These are phyloP conservation scores for Colletotrichum sublineola DNA, from an alignment of 2,329 filamentous ascomycete species.

Conservation along the genomic window DNA sequence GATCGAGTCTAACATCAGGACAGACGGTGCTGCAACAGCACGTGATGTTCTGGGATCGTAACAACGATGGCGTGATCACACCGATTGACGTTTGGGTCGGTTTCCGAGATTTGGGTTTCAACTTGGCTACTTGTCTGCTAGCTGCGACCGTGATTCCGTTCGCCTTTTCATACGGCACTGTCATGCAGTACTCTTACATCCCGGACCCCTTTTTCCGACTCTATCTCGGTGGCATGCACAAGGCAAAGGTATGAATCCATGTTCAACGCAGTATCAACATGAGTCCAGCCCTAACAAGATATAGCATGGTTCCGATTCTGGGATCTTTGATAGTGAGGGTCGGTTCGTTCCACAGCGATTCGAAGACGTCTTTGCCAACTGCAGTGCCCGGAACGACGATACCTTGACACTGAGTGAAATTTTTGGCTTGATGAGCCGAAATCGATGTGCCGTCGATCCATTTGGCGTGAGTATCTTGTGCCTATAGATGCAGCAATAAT, in stretches of 20 bases:
- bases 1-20: too few species aligned
- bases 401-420: slow-evolving; percentile 53
- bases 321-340: slow-evolving; percentile 60
- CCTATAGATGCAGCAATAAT: background rate
- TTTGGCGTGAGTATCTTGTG: slow-evolving; percentile 53
- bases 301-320: slow-evolving; percentile 59
- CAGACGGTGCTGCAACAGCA: slow-evolving; percentile 54
- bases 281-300: background rate
- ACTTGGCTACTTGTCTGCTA: slow-evolving; percentile 52
- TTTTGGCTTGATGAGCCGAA: slow-evolving; percentile 51
- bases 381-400: slow-evolving; percentile 52
- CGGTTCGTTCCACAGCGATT: slow-evolving; percentile 61
- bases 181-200: slow-evolving; percentile 49
- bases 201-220: slow-evolving; percentile 53
- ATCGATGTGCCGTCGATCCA: slow-evolving; percentile 55
- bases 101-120: slow-evolving; percentile 55
- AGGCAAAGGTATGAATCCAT: slow-evolving; percentile 50
- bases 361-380: slow-evolving; percentile 62
- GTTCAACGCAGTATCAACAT: background rate
- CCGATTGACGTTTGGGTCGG: slow-evolving; percentile 53
- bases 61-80: slow-evolving; percentile 53
- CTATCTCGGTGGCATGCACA: slow-evolving; percentile 52
- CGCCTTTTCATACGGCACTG: slow-evolving; percentile 59
- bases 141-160: slow-evolving; percentile 54
- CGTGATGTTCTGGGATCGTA: slow-evolving; percentile 56